Percentiles rank a stretch among this genome's conserved stretches.
These are phyloP conservation scores for Lactifluus echinatus DNA, from an alignment of 768 basidiomycete genomes.

Conservation along the genomic window DNA sequence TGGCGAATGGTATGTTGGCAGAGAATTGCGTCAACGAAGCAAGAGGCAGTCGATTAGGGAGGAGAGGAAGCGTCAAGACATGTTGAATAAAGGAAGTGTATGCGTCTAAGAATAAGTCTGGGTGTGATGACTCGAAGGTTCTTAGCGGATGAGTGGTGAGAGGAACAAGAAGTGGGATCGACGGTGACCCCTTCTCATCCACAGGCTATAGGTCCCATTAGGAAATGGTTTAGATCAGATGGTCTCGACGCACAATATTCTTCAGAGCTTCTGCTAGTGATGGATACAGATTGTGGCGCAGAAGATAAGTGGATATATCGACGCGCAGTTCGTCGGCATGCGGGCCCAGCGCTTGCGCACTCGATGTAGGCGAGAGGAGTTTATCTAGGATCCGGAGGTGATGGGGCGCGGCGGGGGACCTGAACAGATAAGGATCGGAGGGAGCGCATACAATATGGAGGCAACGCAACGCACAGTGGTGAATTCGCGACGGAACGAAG, in stretches of 20 bases:
- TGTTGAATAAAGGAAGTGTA: conserved; percentile 9
- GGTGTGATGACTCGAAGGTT: background rate
- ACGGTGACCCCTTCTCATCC: conserved; percentile 47
- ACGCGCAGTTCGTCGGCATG: conserved; percentile 7
- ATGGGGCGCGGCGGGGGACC: conserved; percentile 4
- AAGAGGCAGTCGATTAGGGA: conserved; percentile 68
- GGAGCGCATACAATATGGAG: background rate
- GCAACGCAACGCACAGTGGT: conserved; percentile 39
- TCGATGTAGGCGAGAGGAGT: conserved; percentile 9
- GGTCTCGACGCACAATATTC: conserved; percentile 40
- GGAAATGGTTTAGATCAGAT: background rate
- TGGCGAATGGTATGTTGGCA: conserved; percentile 49
- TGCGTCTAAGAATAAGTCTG: conserved; percentile 10
- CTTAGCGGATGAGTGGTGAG: conserved; percentile 63
- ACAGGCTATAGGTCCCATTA: conserved; percentile 35
- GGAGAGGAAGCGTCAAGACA: conserved; percentile 42
- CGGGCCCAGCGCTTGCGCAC: background rate
- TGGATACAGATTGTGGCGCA: conserved; percentile 2
- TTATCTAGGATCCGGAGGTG: background rate
- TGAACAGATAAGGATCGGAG: background rate
- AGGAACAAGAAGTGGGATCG: conserved; percentile 41
- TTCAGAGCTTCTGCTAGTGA: conserved; percentile 33
- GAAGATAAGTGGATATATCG: conserved; percentile 1
- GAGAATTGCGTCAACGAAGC: conserved; percentile 56
- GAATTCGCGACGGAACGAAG: conserved; percentile 41